Evolutionary conservation across 2,329 filamentous ascomycete species (phyloP).

Genomic region (Ampelomyces quisqualis): DNA sequence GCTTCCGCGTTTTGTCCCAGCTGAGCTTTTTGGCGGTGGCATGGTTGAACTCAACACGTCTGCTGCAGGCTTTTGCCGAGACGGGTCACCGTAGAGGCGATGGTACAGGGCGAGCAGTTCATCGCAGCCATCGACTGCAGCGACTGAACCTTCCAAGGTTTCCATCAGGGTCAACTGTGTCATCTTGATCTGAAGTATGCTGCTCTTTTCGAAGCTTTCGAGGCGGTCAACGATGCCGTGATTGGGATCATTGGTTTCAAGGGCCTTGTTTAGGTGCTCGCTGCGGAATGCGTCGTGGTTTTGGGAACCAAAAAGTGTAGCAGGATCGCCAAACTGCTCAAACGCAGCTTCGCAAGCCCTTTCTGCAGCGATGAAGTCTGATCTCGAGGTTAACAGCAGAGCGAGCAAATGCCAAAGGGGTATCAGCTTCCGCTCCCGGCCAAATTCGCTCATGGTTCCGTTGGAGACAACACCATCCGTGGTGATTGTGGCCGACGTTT

Average conservation of each 20-base stretch:
- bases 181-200: conserved; percentile 92
- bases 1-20: conserved; percentile 71
- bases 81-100: conserved; percentile 71
- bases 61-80: conserved; percentile 36
- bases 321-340: conserved; percentile 77
- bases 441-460: conserved; percentile 34
- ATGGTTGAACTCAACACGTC: conserved; percentile 50
- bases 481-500: conserved; percentile 28
- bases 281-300: conserved; percentile 58
- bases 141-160: conserved; percentile 76
- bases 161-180: conserved; percentile 86
- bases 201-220: conserved; percentile 80
- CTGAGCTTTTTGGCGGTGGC: conserved; percentile 59
- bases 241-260: conserved; percentile 14
- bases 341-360: conserved; percentile 87
- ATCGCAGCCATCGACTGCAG: conserved; percentile 83
- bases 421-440: conserved; percentile 64
- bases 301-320: conserved; percentile 66
- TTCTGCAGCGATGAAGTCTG: conserved; percentile 78
- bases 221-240: conserved; percentile 71
- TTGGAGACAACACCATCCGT: conserved; percentile 36
- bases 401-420: conserved; percentile 90
- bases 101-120: conserved; percentile 82
- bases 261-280: conserved; percentile 61
- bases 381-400: conserved; percentile 78